Conservation (phyloP, 129 eudicot species). For the Ambrosia trifida region DNA sequence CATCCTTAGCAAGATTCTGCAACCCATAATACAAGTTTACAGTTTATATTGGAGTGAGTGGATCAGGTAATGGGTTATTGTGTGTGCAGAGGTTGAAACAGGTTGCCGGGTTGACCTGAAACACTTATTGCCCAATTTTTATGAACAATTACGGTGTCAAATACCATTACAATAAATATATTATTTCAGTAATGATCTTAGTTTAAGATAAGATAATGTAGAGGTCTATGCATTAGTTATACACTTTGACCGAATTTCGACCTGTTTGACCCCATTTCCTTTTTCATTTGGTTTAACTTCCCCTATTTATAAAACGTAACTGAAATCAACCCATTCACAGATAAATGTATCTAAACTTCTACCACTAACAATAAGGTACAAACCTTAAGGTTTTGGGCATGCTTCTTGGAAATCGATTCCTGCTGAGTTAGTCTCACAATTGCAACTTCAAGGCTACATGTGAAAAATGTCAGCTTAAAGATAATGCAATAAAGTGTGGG, state of each 20-base stretch:
- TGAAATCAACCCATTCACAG: neutral
- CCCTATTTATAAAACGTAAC: neutral
- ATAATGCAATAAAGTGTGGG: slow-evolving; percentile 10
- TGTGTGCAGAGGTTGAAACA: slow-evolving; percentile 3
- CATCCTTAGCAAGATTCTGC: slow-evolving; percentile 98
- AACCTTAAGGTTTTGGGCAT: slow-evolving; percentile 89
- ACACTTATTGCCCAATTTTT: neutral
- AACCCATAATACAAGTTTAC: slow-evolving; percentile 12
- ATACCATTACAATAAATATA: neutral
- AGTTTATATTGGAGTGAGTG: neutral
- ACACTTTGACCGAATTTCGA: neutral
- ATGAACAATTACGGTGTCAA: neutral
- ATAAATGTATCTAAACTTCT: neutral
- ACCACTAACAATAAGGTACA: slow-evolving; percentile 3
- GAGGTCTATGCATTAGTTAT: neutral
- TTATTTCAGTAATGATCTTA: neutral
- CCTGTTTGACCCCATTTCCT: neutral
- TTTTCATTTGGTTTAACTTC: neutral
- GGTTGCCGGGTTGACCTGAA: neutral
- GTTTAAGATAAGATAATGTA: neutral
- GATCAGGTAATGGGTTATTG: neutral
- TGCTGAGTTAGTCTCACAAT: slow-evolving; percentile 74
- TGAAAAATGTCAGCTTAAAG: slow-evolving; percentile 18
- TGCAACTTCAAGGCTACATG: slow-evolving; percentile 83
- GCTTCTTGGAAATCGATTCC: slow-evolving; percentile 78